phyloP scores from a whole-genome alignment of 1,284 basidiomycete genomes.

The Malassezia globosa region DNA sequence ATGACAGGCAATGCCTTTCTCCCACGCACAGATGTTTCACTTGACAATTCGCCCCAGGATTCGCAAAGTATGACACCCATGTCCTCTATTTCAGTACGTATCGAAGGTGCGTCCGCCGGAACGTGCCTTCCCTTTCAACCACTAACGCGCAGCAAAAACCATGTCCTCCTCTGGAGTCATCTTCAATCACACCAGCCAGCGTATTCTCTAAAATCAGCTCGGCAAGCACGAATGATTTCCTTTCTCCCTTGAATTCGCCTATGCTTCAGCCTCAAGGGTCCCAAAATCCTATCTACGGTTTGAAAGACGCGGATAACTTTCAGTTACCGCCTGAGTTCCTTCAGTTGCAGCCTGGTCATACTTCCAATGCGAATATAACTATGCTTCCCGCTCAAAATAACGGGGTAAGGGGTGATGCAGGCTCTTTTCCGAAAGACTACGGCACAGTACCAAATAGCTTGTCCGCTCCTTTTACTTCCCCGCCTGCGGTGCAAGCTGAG shows the following conservation, averaged over 20 bases:
- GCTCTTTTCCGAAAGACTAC: background rate
- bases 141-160: background rate
- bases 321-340: background rate
- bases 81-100: background rate
- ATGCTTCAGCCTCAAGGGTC: constrained; percentile 50
- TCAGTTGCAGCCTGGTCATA: background rate
- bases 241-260: constrained; percentile 55
- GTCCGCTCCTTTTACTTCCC: background rate
- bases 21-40: background rate
- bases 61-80: background rate
- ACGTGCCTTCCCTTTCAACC: no score
- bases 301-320: background rate
- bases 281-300: constrained; percentile 20
- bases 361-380: background rate
- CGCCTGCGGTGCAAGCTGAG: background rate
- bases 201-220: constrained; percentile 44
- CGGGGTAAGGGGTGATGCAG: no score
- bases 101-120: no score
- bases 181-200: constrained; percentile 42
- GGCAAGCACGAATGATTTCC: constrained; percentile 50
- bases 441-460: background rate
- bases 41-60: background rate
- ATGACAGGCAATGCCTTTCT: background rate
- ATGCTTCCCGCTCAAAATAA: background rate
- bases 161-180: constrained; percentile 30